Evolutionary conservation across 2,329 filamentous ascomycete genomes (phyloP), one percentile per base, ranked within the genome.

Genomic region (Ophiostoma sp.): DNA sequence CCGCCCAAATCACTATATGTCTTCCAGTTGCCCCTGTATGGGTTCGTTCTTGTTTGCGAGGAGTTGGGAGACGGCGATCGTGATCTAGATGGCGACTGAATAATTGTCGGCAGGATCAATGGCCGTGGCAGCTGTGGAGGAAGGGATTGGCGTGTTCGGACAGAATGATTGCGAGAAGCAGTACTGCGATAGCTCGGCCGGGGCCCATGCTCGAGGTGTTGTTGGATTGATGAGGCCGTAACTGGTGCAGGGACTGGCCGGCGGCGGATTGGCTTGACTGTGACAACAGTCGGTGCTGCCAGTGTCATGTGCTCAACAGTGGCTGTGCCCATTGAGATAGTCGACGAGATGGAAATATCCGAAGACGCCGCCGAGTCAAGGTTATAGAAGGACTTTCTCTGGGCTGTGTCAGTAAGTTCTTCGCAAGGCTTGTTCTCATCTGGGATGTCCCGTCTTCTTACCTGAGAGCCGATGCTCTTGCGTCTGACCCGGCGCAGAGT

Each of bases 401-500:
- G 57, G 17, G 5, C 4, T n/a, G 17, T 7, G 41, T 36, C n/a
- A 31, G 31, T 17, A 62, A 48, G 3, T 20, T 62, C 27, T 39
- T 52, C 11, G 17, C 35, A 27, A 33, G 6, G 6, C 10, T 33
- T 15, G 57, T 17, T 17, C 10, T 35, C 57, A 20, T 17, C 11
- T 7, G 6, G 15, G 10, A 20, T 10, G 20, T 33, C 10, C 33
- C 8, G 60, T 33, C 33, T 31, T 17, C 33, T 31, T 36, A 33
- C 60, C 60, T 33, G 60, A n/a, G 60, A 64, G 31, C 60, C 60
- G 8, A 64, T 36, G 33, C 60, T 64, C 60, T 64, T 64, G 60
- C 60, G 60, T 20, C 17, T 15, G 33, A 39, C 17, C 15, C 5
- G 31, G 17, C 60, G 33, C 33, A n/a, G 60, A 11, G 23, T 20